Evolutionary conservation across 1,284 basidiomycete species (phyloP).

Genomic region (Cryptococcus amylolentus): DNA sequence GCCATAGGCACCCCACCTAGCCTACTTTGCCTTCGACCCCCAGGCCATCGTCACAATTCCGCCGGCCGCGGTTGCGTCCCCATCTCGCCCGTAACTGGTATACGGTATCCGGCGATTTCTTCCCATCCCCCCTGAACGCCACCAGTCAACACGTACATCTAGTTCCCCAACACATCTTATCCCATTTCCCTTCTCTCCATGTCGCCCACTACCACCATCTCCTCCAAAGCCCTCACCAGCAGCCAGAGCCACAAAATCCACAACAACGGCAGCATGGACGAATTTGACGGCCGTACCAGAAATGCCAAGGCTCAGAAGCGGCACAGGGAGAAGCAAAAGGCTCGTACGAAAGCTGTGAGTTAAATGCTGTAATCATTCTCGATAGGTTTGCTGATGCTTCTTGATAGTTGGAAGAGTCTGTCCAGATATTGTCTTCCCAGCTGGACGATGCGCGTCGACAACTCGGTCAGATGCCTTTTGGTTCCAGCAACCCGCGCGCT

Average conservation of each 20-base stretch:
- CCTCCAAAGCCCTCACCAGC: conserved; percentile 8
- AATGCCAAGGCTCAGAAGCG: conserved; percentile 85
- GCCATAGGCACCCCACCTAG: too few relatives aligned
- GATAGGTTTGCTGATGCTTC: not conserved
- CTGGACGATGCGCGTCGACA: conserved; percentile 44
- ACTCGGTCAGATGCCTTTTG: conserved; percentile 31
- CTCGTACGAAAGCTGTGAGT: conserved; percentile 80
- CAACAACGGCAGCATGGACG: conserved; percentile 20
- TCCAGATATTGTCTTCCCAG: conserved; percentile 35
- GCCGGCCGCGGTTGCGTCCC: too few relatives aligned
- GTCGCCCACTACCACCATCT: conserved; percentile 13
- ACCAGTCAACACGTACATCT: too few relatives aligned
- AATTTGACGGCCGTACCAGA: conserved; percentile 52
- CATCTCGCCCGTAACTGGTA: too few relatives aligned
- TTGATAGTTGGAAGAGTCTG: conserved; percentile 40
- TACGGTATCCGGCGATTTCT: too few relatives aligned
- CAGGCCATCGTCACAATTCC: too few relatives aligned
- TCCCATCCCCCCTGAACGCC: too few relatives aligned
- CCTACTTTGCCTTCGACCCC: too few relatives aligned
- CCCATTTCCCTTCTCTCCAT: conserved; percentile 1
- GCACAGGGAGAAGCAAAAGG: conserved; percentile 87
- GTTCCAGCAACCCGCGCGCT: conserved; percentile 12
- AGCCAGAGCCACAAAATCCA: conserved; percentile 8
- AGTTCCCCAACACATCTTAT: not conserved
- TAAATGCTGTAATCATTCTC: not conserved